phyloP scores from a whole-genome alignment of 306 rosid genomes.

The Acacia confusa region DNA sequence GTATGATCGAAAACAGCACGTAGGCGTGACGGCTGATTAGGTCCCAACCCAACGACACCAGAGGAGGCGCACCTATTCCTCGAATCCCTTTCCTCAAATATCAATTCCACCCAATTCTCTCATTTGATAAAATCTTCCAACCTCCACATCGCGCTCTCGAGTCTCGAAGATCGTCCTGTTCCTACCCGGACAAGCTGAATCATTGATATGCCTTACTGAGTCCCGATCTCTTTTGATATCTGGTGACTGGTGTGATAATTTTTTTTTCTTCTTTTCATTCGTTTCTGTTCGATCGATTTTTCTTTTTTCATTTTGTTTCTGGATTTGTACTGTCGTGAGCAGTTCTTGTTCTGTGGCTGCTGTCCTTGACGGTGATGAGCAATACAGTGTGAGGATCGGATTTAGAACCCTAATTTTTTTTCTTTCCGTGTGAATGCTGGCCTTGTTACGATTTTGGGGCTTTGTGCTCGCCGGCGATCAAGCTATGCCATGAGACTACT shows the following conservation, averaged over 20 bases:
- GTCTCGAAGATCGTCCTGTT: not conserved
- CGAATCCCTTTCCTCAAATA: not conserved
- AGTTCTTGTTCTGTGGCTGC: not conserved
- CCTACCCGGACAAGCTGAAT: not conserved
- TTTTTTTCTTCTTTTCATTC: not conserved
- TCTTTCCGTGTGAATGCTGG: not conserved
- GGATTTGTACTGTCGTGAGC: not conserved
- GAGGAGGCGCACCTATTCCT: not conserved
- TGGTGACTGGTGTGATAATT: slow-evolving; percentile 24
- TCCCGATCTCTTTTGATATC: slow-evolving; percentile 19
- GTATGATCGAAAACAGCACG: not conserved
- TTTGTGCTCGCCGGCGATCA: not conserved
- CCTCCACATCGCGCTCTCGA: not conserved
- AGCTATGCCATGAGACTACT: not conserved
- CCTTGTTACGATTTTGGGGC: not conserved
- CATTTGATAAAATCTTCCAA: too few species aligned
- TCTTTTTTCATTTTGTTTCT: not conserved
- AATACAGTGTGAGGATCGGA: not conserved
- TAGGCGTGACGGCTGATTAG: slow-evolving; percentile 33
- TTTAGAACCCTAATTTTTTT: slow-evolving; percentile 18
- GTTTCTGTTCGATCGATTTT: not conserved
- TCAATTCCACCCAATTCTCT: not conserved
- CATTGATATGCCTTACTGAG: not conserved
- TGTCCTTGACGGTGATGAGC: not conserved
- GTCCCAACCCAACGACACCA: slow-evolving; percentile 25